Base-by-base conservation (phyloP, 371 early-diverging fungal genomes). In the Mortierella sp. region DNA sequence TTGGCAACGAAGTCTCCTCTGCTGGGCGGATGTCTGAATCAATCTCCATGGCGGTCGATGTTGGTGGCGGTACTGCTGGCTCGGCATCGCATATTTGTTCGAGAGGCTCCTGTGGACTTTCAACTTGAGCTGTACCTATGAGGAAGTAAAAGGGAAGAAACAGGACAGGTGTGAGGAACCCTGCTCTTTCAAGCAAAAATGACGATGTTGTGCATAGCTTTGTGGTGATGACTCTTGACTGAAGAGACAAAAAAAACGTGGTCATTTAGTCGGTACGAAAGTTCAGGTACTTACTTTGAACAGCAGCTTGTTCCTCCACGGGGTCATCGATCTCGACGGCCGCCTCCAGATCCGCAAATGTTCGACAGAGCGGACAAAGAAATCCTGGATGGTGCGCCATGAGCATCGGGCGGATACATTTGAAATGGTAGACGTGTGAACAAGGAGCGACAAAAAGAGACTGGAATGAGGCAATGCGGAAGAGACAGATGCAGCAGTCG, bases 401-500 rank as follows among this genome's bases (percentile, higher is more conserved):
- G 75, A 98, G 89, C 45, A 98, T 89, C 3, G 95, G 93, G 65
- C 94, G 92, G 73, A 97, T 95, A 87, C 98, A 98, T 89, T 97
- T 98, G 90, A 95, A 98, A 84, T 98, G 98, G 89, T 95, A 98
- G 80, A 96, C 95, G 86, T 98, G 98, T 14, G 97, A 97, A 83
- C 98, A 98, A 3, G 98, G 98, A 8, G 98, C 96, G 24, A 98
- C 92, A 84, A 98, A 98, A 65, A 98, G 91, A 11, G 98, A 97
- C 89, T 98, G 98, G 89, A 95, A 96, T 21, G 97, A 97, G 10
- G 94, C 94, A 78, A 98, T 93, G 70, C 95, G 91, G 83, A 95
- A 96, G 60, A 98, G 91, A 88, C 99, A 99, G 80, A 99, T 99
- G 88, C 98, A 98, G 89, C 99, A 99, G 84, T 99, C 99, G 74